These are phyloP conservation scores for Dictyostelium purpureum DNA, from an alignment of 78 protist species.

Conservation along the genomic window DNA sequence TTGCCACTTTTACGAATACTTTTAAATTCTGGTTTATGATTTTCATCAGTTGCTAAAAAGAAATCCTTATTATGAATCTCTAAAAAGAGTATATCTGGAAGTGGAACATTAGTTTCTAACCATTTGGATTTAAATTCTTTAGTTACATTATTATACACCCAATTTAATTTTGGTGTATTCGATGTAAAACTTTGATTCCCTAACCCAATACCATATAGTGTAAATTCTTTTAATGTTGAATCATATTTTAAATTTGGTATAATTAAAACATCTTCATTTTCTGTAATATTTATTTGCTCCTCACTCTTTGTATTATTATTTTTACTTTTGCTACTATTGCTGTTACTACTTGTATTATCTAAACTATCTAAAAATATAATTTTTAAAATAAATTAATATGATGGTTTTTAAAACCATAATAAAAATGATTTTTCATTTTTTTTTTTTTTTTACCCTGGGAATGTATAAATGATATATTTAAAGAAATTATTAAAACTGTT, in stretches of 20 bases:
- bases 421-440: too few relatives aligned
- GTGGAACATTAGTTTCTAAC: not conserved
- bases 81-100: not conserved
- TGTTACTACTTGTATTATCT: too few relatives aligned
- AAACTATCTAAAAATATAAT: too few relatives aligned
- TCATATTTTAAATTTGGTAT: constrained; percentile 13
- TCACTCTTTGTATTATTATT: too few relatives aligned
- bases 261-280: too few relatives aligned
- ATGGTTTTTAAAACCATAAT: too few relatives aligned
- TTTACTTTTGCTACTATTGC: too few relatives aligned
- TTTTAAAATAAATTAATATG: too few relatives aligned
- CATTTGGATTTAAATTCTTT: not conserved
- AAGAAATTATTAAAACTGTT: too few relatives aligned
- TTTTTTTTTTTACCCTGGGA: too few relatives aligned
- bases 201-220: not conserved
- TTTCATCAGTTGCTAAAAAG: not conserved
- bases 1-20: not conserved
- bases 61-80: not conserved
- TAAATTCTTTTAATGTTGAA: not conserved
- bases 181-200: not conserved
- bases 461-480: too few relatives aligned
- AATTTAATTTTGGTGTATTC: not conserved
- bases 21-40: constrained; percentile 1
- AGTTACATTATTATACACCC: not conserved
- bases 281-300: too few relatives aligned